Base-by-base conservation (phyloP, 2,329 filamentous ascomycete genomes). In the Exophiala phaeomuriformis region DNA sequence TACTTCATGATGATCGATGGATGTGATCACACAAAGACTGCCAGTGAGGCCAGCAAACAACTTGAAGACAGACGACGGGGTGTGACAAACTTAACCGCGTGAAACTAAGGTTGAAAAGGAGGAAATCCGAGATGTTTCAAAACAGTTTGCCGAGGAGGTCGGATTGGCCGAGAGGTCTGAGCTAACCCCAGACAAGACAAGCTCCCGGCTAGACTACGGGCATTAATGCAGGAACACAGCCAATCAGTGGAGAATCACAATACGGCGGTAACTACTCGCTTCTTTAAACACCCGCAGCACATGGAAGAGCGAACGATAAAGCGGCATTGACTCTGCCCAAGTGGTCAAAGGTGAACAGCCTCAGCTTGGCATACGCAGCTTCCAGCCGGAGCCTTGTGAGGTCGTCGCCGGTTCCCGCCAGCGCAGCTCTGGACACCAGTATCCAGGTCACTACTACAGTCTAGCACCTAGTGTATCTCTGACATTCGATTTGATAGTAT, bases 321-420 rank as follows among this genome's bases (percentile, higher is more conserved):
- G 19, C 19, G 19, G 19, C 19, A 19, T 19, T 19, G 19, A 19
- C 19, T 19, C 19, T 19, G 19, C 19, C 19, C 19, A 19, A 19
- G 19, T 19, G 19, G 19, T 19, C 19, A 19, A 19, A 19, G 19
- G 19, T 19, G 19, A 19, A 19, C 19, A 19, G 19, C 19, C 19
- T 19, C 19, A 19, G 19, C 47, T 49, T 49, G 47, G 47, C 47
- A 33, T 49, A 49, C 47, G 47, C 47, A 49, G 36, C 36, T 49
- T 40, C 33, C 46, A 39, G 4, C 12, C 19, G 31, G 32, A n/a
- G 7, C 28, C 19, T 19, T 19, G 19, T 19, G 19, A 19, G 19
- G 19, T 19, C 19, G 19, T 5, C 5, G 12, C 12, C n/a, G 7
- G 39, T 28, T 39, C 9, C 32, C 19, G 35, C 5, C 5, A 40